Evolutionary conservation across 345 rosid species (phyloP).

Genomic region (Erodium maritimum): DNA sequence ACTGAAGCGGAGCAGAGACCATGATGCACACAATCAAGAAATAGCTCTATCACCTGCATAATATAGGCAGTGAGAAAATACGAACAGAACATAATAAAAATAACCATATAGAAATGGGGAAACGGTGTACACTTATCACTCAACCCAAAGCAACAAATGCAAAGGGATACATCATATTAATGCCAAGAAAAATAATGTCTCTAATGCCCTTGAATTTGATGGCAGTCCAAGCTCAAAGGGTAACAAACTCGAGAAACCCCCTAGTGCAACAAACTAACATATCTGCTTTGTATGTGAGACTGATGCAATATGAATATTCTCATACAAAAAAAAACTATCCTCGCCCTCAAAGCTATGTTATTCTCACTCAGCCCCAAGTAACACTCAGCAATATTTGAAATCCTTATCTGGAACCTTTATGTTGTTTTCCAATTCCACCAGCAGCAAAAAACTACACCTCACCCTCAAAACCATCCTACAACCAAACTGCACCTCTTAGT

Average conservation of each 20-base stretch:
- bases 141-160: background rate
- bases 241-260: background rate
- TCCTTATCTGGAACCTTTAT: too few species aligned
- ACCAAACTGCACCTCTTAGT: background rate
- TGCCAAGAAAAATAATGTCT: background rate
- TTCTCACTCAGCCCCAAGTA: too few species aligned
- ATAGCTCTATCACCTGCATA: background rate
- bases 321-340: background rate
- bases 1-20: slow-evolving; percentile 54
- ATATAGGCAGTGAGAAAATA: background rate
- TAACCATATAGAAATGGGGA: background rate
- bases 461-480: background rate
- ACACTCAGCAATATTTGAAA: too few species aligned
- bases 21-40: slow-evolving; percentile 16
- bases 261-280: background rate
- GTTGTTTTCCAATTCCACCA: background rate
- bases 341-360: background rate
- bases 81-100: background rate
- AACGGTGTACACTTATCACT: background rate
- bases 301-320: background rate
- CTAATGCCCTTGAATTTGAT: too few species aligned
- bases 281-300: too few species aligned
- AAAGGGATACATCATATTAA: background rate
- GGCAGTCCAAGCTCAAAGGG: background rate
- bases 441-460: background rate